Percentiles rank a stretch among this genome's conserved stretches.
phyloP scores from a whole-genome alignment of 495 filamentous ascomycete species.

The Hyaloscypha finlandica region DNA sequence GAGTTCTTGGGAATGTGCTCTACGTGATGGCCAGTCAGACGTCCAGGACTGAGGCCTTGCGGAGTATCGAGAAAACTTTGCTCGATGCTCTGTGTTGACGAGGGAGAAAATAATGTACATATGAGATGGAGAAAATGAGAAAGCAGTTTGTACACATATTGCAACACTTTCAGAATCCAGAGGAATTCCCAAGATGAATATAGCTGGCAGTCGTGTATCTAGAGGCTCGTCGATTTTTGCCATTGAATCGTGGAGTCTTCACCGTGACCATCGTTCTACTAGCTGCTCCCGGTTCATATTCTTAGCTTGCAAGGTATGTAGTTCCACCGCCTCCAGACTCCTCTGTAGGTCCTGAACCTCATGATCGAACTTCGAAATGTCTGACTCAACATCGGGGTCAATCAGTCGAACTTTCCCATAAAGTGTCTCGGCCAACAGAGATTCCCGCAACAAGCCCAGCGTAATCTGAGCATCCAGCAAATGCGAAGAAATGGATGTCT shows the following conservation, averaged over 20 bases:
- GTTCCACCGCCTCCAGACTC: constrained; percentile 34
- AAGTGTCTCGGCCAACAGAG: constrained; percentile 43
- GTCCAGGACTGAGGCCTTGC: constrained; percentile 50
- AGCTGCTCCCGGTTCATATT: constrained; percentile 44
- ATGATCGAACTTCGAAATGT: constrained; percentile 38
- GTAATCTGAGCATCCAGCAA: constrained; percentile 43
- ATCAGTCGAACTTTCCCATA: constrained; percentile 42
- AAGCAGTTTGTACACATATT: not conserved
- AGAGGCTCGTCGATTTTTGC: too few species aligned
- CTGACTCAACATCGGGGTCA: constrained; percentile 43
- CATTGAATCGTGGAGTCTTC: not conserved
- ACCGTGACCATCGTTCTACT: constrained; percentile 40
- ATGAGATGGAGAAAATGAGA: not conserved
- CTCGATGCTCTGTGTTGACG: constrained; percentile 7
- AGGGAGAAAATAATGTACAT: not conserved
- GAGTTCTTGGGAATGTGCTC: constrained; percentile 73
- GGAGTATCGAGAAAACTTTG: constrained; percentile 45
- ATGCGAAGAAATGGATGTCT: constrained; percentile 37
- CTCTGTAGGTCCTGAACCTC: constrained; percentile 38
- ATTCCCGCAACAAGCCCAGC: constrained; percentile 43
- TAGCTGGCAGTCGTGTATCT: too few species aligned
- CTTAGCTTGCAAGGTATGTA: constrained; percentile 34
- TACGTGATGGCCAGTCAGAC: constrained; percentile 77
- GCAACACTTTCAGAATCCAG: not conserved
- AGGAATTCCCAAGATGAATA: too few species aligned